A percentile compares a stretch with the other conserved stretches of the same genome.
phyloP scores from a whole-genome alignment of 345 rosid species.

The Pistacia vera region DNA sequence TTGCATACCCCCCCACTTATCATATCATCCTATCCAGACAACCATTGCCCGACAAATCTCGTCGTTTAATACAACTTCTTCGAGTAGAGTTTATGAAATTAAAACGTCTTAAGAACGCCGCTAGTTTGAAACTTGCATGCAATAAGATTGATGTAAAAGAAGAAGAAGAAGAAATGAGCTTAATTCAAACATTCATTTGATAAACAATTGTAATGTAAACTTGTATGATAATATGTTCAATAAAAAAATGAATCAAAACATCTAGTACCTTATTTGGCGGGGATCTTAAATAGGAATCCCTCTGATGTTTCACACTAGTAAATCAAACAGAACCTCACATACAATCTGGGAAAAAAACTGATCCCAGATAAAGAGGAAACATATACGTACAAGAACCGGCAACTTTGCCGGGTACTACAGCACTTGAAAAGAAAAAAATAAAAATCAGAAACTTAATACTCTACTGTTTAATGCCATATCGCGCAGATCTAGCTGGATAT shows the following conservation, averaged over 20 bases:
- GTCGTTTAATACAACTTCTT: too few species aligned
- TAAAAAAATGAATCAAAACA: constrained; percentile 40
- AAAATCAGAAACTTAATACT: constrained; percentile 19
- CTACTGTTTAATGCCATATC: constrained; percentile 29
- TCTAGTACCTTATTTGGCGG: constrained; percentile 43
- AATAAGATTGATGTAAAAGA: background rate
- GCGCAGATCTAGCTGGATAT: constrained; percentile 33
- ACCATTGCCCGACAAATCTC: too few species aligned
- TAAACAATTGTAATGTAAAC: constrained; percentile 10
- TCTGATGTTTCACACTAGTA: constrained; percentile 45
- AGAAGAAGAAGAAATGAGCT: background rate
- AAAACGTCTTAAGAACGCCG: too few species aligned
- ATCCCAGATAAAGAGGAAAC: constrained; percentile 34
- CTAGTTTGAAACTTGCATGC: background rate
- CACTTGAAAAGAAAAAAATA: constrained; percentile 16
- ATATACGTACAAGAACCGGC: constrained; percentile 36
- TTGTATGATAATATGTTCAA: constrained; percentile 19
- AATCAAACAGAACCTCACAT: constrained; percentile 44
- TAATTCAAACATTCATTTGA: constrained; percentile 11
- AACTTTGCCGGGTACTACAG: constrained; percentile 36
- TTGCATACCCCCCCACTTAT: background rate
- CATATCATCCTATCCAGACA: too few species aligned
- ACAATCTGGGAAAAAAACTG: constrained; percentile 43
- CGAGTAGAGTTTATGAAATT: too few species aligned
- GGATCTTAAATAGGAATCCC: constrained; percentile 35